phyloP scores from a whole-genome alignment of 116 monocot species.

The Papilionanthe hybrid region DNA sequence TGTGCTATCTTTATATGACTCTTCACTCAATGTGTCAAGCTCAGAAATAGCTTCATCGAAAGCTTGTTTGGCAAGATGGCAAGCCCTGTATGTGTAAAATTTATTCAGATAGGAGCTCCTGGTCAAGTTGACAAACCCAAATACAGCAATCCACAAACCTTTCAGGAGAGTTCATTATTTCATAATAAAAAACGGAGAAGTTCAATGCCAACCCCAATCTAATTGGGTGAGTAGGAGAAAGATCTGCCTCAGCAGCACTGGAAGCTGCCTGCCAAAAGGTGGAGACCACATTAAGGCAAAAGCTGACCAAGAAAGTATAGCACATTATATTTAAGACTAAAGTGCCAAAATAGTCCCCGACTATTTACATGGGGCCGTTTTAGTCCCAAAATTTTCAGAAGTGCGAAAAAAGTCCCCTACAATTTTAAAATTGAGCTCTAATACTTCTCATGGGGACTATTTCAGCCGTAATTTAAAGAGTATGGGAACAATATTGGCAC shows the following conservation, averaged over 20 bases:
- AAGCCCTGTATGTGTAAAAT: constrained; percentile 17
- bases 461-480: too few species aligned
- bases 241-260: constrained; percentile 21
- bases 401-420: too few species aligned
- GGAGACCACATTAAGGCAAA: not conserved
- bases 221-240: constrained; percentile 25
- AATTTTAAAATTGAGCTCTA: too few species aligned
- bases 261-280: constrained; percentile 16
- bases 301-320: not conserved
- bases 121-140: not conserved
- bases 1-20: constrained; percentile 38
- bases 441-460: too few species aligned
- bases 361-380: too few species aligned
- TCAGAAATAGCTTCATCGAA: constrained; percentile 42
- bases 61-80: constrained; percentile 34
- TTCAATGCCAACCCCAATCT: constrained; percentile 26
- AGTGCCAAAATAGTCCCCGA: too few species aligned
- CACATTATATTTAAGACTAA: not conserved
- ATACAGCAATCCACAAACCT: not conserved
- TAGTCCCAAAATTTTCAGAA: too few species aligned
- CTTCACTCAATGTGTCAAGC: constrained; percentile 34
- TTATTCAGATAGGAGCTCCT: not conserved
- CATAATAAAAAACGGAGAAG: constrained; percentile 30
- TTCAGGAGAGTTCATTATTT: constrained; percentile 28
- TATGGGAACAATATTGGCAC: too few species aligned